A percentile compares a stretch with the other conserved stretches of the same genome.
Conservation (phyloP, 1,139 yeast species). For the Suhomyces anneliseae region DNA sequence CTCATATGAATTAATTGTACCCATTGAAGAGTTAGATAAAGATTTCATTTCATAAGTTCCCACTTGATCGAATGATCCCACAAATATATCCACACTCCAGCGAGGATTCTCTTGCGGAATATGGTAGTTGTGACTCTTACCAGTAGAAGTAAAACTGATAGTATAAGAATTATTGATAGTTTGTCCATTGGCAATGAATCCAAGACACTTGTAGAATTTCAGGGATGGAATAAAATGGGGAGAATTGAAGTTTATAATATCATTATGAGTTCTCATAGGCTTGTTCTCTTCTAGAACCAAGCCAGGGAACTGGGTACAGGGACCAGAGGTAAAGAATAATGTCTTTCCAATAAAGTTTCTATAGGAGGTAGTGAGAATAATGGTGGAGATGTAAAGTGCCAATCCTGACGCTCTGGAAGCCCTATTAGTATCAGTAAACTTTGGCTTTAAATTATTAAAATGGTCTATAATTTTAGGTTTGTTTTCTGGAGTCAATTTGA, state of each 20-base stretch:
- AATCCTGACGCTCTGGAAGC: slow-evolving; percentile 37
- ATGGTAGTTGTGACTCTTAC: slow-evolving; percentile 28
- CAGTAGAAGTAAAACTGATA: slow-evolving; percentile 18
- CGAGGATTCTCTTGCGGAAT: slow-evolving; percentile 21
- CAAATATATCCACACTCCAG: slow-evolving; percentile 33
- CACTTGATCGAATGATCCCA: slow-evolving; percentile 42
- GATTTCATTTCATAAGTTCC: slow-evolving; percentile 44
- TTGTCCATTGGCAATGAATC: slow-evolving; percentile 34
- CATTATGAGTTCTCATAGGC: slow-evolving; percentile 35
- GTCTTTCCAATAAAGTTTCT: slow-evolving; percentile 27
- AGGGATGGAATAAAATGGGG: slow-evolving; percentile 27
- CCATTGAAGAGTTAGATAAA: slow-evolving; percentile 31
- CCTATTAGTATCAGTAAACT: slow-evolving; percentile 26
- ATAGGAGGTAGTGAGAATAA: slow-evolving; percentile 22
- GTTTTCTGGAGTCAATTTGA: slow-evolving; percentile 2
- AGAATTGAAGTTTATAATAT: slow-evolving; percentile 31
- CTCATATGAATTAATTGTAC: slow-evolving; percentile 28
- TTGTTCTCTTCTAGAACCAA: slow-evolving; percentile 21
- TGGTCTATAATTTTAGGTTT: slow-evolving; percentile 11
- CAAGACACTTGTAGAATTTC: slow-evolving; percentile 30
- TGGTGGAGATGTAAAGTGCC: slow-evolving; percentile 27
- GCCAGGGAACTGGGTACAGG: slow-evolving; percentile 39
- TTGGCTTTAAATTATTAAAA: slow-evolving; percentile 23
- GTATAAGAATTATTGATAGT: slow-evolving; percentile 21
- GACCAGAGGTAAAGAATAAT: slow-evolving; percentile 34